A percentile compares a stretch with the other conserved stretches of the same genome.
These are phyloP conservation scores for Aspergillus unguis DNA, from an alignment of 2,329 filamentous ascomycete species.

Conservation along the genomic window DNA sequence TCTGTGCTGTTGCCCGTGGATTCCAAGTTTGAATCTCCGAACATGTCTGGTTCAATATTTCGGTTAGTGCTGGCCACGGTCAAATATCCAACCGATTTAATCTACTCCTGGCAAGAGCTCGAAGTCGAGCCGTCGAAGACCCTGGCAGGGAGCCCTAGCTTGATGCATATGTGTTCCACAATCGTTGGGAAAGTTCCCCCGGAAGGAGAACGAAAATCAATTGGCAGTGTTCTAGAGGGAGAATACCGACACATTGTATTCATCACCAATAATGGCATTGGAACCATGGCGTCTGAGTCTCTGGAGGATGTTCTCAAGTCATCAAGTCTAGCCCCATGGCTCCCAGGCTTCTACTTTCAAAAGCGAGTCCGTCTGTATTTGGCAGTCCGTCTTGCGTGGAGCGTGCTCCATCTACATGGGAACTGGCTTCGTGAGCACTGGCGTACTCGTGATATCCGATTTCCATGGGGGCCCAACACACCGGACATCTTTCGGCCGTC, in stretches of 20 bases:
- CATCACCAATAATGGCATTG: not conserved
- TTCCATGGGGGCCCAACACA: not conserved
- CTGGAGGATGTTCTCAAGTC: not conserved
- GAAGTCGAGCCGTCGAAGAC: not conserved
- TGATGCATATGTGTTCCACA: not conserved
- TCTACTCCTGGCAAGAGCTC: constrained; percentile 2
- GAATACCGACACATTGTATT: not conserved
- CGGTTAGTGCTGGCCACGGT: not conserved
- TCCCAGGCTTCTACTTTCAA: not conserved
- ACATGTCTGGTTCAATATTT: not conserved
- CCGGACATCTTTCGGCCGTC: not conserved
- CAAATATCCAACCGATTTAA: not conserved
- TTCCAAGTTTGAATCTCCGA: not conserved
- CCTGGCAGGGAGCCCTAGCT: not conserved
- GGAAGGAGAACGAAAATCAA: not conserved
- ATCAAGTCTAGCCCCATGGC: not conserved
- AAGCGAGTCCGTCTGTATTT: constrained; percentile 13
- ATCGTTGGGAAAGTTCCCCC: not conserved
- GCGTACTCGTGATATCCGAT: constrained; percentile 16
- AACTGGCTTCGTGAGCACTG: constrained; percentile 20
- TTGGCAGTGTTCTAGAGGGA: not conserved
- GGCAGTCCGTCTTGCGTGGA: constrained; percentile 16
- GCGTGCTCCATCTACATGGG: constrained; percentile 21
- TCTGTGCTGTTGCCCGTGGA: not conserved
- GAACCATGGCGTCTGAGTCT: not conserved